These are phyloP conservation scores for Yamadazyma sp. DNA, from an alignment of 805 yeast species.

Conservation along the genomic window DNA sequence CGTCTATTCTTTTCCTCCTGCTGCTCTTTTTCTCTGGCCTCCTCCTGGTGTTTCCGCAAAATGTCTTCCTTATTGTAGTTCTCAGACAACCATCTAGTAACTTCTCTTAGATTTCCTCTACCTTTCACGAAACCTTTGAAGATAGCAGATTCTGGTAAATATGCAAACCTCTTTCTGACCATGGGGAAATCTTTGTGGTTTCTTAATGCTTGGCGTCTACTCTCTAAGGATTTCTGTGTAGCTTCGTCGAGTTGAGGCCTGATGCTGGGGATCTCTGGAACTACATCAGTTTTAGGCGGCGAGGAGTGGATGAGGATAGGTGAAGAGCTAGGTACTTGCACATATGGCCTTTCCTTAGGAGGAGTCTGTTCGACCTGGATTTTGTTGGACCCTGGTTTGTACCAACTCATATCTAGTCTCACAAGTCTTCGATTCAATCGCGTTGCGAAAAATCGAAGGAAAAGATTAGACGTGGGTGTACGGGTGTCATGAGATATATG, in stretches of 20 bases:
- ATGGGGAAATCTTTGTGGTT: slow-evolving; percentile 40
- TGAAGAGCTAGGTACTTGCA: slow-evolving; percentile 44
- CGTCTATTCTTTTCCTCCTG: slow-evolving; percentile 14
- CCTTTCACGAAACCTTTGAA: slow-evolving; percentile 44
- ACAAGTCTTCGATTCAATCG: no score
- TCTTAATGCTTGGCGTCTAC: slow-evolving; percentile 36
- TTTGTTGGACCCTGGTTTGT: slow-evolving; percentile 11
- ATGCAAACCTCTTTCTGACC: slow-evolving; percentile 35
- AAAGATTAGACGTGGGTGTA: no score
- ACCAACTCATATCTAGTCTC: slow-evolving; percentile 19
- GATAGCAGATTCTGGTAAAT: slow-evolving; percentile 40
- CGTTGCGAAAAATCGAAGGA: slow-evolving; percentile 2
- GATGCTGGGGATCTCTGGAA: slow-evolving; percentile 14
- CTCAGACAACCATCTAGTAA: slow-evolving; percentile 39
- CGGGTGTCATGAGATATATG: no score
- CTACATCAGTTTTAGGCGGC: slow-evolving; percentile 17
- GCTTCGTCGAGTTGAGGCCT: slow-evolving; percentile 19
- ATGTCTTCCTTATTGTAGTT: slow-evolving; percentile 29
- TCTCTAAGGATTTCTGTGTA: slow-evolving; percentile 30
- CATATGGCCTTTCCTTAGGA: slow-evolving; percentile 17
- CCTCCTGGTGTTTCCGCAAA: slow-evolving; percentile 17
- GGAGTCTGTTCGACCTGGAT: slow-evolving; percentile 22
- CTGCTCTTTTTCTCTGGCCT: slow-evolving; percentile 15
- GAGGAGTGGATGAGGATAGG: slow-evolving; percentile 34
- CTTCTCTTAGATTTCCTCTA: slow-evolving; percentile 41